Conservation (phyloP, 2,329 filamentous ascomycete genomes). For the Laburnicola sp. region DNA sequence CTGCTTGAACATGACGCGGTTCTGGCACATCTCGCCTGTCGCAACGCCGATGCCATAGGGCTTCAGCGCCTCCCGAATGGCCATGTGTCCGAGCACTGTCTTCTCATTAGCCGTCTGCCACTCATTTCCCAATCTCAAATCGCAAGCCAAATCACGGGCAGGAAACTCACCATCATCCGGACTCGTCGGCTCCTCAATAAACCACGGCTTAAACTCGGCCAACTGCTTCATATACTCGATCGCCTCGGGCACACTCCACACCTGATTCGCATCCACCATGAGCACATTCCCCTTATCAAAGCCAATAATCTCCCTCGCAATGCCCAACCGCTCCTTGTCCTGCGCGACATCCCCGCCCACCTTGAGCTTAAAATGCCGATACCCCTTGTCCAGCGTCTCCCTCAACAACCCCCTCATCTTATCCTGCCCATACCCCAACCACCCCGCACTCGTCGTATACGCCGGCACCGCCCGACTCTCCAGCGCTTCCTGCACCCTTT, state of each 20-base stretch:
- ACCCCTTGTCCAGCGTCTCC: conserved; percentile 76
- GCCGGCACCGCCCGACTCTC: conserved; percentile 77
- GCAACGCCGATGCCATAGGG: conserved; percentile 79
- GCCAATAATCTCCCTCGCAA: conserved; percentile 78
- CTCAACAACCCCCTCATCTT: conserved; percentile 77
- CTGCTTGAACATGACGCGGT: conserved; percentile 93
- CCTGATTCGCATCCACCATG: conserved; percentile 93
- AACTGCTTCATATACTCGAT: conserved; percentile 84
- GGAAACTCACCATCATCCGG: conserved; percentile 67
- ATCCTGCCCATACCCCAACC: conserved; percentile 87
- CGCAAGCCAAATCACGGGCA: not conserved
- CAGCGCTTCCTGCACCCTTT: conserved; percentile 73
- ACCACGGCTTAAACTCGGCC: conserved; percentile 83
- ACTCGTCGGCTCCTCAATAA: conserved; percentile 91
- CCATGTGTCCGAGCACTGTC: conserved; percentile 77
- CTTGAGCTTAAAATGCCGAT: conserved; percentile 89
- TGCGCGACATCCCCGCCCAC: conserved; percentile 74
- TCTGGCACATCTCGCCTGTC: conserved; percentile 94
- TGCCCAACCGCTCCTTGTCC: conserved; percentile 69
- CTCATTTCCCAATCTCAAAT: not conserved
- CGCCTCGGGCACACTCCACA: conserved; percentile 88
- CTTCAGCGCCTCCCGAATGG: conserved; percentile 76
- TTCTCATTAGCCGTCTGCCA: conserved; percentile 4
- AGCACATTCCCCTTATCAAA: conserved; percentile 81
- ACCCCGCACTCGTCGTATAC: conserved; percentile 88